Conservation (phyloP, 2,329 filamentous ascomycete genomes). For the Fusarium beomiforme region DNA sequence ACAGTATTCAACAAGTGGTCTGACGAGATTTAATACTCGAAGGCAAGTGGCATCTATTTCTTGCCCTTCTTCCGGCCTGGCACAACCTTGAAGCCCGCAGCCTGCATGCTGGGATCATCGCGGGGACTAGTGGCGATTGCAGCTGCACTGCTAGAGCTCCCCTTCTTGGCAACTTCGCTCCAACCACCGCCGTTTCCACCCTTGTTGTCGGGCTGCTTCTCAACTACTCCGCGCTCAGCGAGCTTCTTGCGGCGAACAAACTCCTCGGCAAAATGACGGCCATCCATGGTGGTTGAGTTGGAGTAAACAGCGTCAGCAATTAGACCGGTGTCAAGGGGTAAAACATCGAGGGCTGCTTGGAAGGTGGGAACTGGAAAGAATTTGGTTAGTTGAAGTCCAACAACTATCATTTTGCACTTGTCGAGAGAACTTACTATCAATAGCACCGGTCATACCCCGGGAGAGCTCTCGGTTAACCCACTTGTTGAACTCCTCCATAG, state of each 20-base stretch:
- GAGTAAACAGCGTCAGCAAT: slow-evolving; percentile 92
- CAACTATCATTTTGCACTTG: background rate
- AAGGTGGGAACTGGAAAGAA: slow-evolving; percentile 76
- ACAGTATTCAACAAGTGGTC: slow-evolving; percentile 5
- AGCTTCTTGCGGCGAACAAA: slow-evolving; percentile 93
- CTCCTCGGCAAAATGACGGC: slow-evolving; percentile 91
- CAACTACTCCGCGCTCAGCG: slow-evolving; percentile 89
- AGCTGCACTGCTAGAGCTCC: slow-evolving; percentile 54
- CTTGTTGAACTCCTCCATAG: slow-evolving; percentile 92
- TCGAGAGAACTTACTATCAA: slow-evolving; percentile 59
- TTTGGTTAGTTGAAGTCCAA: slow-evolving; percentile 46
- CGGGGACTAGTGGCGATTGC: slow-evolving; percentile 50
- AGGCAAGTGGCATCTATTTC: slow-evolving; percentile 61
- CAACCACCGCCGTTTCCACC: slow-evolving; percentile 73
- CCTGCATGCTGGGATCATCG: slow-evolving; percentile 55
- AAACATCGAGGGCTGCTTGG: slow-evolving; percentile 76
- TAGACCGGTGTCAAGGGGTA: slow-evolving; percentile 81
- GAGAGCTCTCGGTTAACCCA: slow-evolving; percentile 86
- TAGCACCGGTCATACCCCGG: slow-evolving; percentile 70
- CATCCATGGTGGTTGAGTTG: slow-evolving; percentile 88
- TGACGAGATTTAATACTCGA: slow-evolving; percentile 9
- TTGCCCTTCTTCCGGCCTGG: slow-evolving; percentile 91
- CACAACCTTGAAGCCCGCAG: slow-evolving; percentile 86
- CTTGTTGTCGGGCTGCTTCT: slow-evolving; percentile 70
- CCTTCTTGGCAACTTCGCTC: slow-evolving; percentile 98